Conservation (phyloP, 2,329 filamentous ascomycete species). For the Ophiostoma angusticollis region DNA sequence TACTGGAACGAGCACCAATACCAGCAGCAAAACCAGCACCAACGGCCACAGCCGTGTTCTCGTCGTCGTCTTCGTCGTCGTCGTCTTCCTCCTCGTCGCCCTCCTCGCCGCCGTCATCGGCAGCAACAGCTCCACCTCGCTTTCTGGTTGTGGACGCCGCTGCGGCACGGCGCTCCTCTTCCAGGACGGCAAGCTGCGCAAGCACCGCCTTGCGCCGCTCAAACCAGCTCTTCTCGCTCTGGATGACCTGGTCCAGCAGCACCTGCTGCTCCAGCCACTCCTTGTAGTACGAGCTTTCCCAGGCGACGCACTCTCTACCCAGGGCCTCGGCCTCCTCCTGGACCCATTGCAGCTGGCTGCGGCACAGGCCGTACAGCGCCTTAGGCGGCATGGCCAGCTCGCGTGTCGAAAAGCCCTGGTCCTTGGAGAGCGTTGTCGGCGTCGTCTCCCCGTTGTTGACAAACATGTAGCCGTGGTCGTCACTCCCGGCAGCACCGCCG, state of each 20-base stretch:
- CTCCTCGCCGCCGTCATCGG: neutral
- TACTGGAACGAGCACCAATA: too few relatives aligned
- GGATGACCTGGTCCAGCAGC: conserved; percentile 58
- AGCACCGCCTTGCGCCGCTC: conserved; percentile 43
- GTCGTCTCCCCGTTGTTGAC: conserved; percentile 39
- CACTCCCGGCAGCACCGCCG: conserved; percentile 21
- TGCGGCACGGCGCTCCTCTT: conserved; percentile 15
- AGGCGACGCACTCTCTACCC: conserved; percentile 48
- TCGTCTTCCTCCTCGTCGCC: conserved; percentile 3
- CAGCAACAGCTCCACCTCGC: neutral
- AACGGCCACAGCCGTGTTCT: too few relatives aligned
- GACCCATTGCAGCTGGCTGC: conserved; percentile 60
- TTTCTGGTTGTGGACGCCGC: neutral
- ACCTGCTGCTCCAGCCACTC: conserved; percentile 75
- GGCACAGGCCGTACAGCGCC: conserved; percentile 54
- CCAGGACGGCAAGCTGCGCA: conserved; percentile 32
- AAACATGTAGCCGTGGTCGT: conserved; percentile 30
- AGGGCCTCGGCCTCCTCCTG: conserved; percentile 53
- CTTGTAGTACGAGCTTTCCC: conserved; percentile 53
- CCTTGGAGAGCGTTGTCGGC: conserved; percentile 40
- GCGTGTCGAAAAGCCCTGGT: conserved; percentile 50
- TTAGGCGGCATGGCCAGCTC: conserved; percentile 49
- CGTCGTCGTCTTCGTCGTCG: conserved; percentile 14
- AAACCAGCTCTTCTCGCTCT: conserved; percentile 54
- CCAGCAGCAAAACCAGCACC: neutral